These are phyloP conservation scores for Pisolithus sp. DNA, from an alignment of 768 basidiomycete species.

Conservation along the genomic window DNA sequence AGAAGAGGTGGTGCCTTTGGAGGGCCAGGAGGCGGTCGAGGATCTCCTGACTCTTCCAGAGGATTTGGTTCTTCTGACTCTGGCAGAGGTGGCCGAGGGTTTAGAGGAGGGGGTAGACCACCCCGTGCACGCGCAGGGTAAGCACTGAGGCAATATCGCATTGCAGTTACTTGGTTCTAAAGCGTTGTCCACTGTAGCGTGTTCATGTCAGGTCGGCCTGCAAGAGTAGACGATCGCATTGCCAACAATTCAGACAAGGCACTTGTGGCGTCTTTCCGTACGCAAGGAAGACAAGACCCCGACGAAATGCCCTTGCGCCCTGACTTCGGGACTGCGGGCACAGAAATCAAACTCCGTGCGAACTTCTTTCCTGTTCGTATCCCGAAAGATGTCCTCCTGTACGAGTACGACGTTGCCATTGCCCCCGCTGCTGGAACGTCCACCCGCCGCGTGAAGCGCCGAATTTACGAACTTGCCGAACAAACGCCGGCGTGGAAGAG, in stretches of 20 bases:
- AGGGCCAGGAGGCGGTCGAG: conserved; percentile 27
- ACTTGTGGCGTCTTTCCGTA: conserved; percentile 33
- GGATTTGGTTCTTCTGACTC: conserved; percentile 19
- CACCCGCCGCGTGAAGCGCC: conserved; percentile 34
- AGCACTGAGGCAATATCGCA: conserved; percentile 8
- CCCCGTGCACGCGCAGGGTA: conserved; percentile 36
- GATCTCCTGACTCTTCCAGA: conserved; percentile 1
- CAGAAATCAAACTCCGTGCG: conserved; percentile 40
- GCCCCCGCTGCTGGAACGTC: conserved; percentile 29
- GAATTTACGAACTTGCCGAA: conserved; percentile 47
- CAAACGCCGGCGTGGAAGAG: conserved; percentile 33
- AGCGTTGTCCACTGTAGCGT: conserved; percentile 24
- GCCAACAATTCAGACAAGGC: conserved; percentile 36
- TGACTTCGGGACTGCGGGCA: conserved; percentile 39
- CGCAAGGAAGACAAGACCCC: conserved; percentile 13
- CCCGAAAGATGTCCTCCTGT: conserved; percentile 37
- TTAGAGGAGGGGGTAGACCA: conserved; percentile 23
- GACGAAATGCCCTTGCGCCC: conserved; percentile 42
- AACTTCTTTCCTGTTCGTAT: conserved; percentile 48
- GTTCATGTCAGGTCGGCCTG: conserved; percentile 34
- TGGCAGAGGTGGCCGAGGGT: conserved; percentile 23
- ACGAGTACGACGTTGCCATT: conserved; percentile 44
- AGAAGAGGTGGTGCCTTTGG: conserved; percentile 19
- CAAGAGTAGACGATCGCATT: conserved; percentile 49
- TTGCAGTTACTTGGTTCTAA: neutral